Conservation (phyloP, 2,329 filamentous ascomycete species). For the Xylariaceae sp. region DNA sequence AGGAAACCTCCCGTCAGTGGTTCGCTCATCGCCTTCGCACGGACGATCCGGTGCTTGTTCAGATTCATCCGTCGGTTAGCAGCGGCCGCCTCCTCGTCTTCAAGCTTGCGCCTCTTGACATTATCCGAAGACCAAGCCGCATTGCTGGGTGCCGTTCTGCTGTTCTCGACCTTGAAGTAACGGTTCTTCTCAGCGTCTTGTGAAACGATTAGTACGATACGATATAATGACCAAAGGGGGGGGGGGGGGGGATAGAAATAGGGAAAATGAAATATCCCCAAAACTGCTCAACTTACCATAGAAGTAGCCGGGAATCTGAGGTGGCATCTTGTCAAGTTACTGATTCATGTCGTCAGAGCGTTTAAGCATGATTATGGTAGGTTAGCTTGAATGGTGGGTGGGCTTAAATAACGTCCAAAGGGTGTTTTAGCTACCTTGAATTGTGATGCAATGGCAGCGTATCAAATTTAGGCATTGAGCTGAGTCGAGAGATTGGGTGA, state of each 20-base stretch:
- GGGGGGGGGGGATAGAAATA: too few relatives aligned
- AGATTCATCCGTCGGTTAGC: conserved; percentile 34
- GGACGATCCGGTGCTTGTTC: conserved; percentile 43
- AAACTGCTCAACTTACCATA: conserved; percentile 45
- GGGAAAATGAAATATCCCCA: background rate
- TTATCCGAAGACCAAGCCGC: conserved; percentile 60
- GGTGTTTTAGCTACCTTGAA: too few relatives aligned
- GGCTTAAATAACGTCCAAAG: background rate
- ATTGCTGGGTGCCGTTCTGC: conserved; percentile 52
- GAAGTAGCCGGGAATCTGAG: conserved; percentile 56
- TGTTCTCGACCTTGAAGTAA: conserved; percentile 69
- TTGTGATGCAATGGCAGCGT: too few relatives aligned
- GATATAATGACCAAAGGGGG: too few relatives aligned
- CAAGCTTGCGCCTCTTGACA: conserved; percentile 58
- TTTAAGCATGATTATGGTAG: background rate
- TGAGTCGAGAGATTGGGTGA: background rate
- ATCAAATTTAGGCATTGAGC: background rate
- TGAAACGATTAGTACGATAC: background rate
- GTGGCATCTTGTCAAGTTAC: conserved; percentile 16
- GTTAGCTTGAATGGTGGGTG: background rate
- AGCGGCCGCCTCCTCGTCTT: conserved; percentile 43
- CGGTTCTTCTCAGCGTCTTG: conserved; percentile 61
- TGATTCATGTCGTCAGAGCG: background rate
- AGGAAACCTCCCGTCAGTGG: conserved; percentile 40
- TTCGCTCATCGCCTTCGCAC: conserved; percentile 36